phyloP scores from a whole-genome alignment of 805 yeast genomes.

The Cyberlindnera subsufficiens region DNA sequence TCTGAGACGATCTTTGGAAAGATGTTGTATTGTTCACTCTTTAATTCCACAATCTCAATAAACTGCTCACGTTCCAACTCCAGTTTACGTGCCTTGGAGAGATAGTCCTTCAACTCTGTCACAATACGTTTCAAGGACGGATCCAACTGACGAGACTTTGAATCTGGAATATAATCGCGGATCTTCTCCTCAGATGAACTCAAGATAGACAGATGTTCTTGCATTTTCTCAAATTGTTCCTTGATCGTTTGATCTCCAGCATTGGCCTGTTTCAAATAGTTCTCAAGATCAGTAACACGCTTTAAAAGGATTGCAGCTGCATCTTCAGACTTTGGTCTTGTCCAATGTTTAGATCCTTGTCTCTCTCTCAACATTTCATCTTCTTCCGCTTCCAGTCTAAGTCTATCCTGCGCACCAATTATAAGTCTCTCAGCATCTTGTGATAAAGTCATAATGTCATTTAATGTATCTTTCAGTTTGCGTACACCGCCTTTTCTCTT shows the following conservation, averaged over 20 bases:
- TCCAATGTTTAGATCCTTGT: conserved; percentile 54
- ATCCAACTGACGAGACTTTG: conserved; percentile 25
- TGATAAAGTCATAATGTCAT: conserved; percentile 41
- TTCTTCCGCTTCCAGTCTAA: conserved; percentile 47
- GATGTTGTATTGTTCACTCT: conserved; percentile 40
- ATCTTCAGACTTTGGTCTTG: conserved; percentile 37
- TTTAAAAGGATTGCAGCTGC: conserved; percentile 35
- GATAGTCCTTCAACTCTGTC: conserved; percentile 27
- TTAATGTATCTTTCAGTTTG: conserved; percentile 34
- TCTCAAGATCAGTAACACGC: conserved; percentile 38
- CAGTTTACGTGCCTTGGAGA: conserved; percentile 28
- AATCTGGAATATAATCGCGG: conserved; percentile 25
- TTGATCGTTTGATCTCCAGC: conserved; percentile 53
- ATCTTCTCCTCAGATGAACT: conserved; percentile 29
- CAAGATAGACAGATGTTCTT: conserved; percentile 37
- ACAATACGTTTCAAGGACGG: conserved; percentile 30
- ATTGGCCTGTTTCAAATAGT: conserved; percentile 50
- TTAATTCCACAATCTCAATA: conserved; percentile 36
- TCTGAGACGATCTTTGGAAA: conserved; percentile 47
- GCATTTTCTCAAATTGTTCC: conserved; percentile 42
- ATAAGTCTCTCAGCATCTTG: conserved; percentile 36
- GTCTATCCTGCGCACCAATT: conserved; percentile 37
- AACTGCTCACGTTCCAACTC: conserved; percentile 34
- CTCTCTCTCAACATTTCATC: conserved; percentile 46
- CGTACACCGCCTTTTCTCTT: conserved; percentile 46